Base-by-base conservation (phyloP, 228 moss, liverwort and hornwort species). In the Sphagnum fallax region DNA sequence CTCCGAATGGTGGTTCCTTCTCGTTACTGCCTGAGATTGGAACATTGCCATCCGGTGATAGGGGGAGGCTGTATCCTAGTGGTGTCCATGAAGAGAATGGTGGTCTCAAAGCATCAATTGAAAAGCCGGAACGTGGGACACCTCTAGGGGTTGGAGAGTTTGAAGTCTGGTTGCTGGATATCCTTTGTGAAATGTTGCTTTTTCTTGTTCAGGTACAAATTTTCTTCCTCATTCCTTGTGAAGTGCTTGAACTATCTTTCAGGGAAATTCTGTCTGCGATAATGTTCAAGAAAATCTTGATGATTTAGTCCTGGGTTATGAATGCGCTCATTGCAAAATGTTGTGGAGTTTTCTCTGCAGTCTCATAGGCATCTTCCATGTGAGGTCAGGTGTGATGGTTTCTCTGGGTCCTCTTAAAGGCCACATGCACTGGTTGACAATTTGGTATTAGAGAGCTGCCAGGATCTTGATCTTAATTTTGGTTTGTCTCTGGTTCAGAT, bases 151-250 rank as follows among this genome's bases (percentile, higher is more conserved):
- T 98, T 16, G 89, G 90, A 60, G 71, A 86, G 67, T 98, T 98
- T 75, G 98, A 98, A 80, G 76, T 91, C 52, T 98, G 98, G 98
- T 79, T 98, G 74, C 84, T 93, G 64, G 89, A 92, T 69, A 92
- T 98, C 57, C 71, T 98, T 47, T 90, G 94, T 80, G 98, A 94
- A 76, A 98, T 98, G 98, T 83, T 93, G 73, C 90, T 98, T 57
- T 87, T 84, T 66, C 90, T 98, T 72, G 91, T 91, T 68, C 98
- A 98, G 90, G 97, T 91, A 82, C 68, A 53, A 61, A 50, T 53
- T 51, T 18, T 16, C 32, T 50, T 10, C 13, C 16, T 67, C 49
- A 13, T 67, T 48, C 67, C 52, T 16, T 67, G 49, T 48, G 51
- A 10, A 16, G 14, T 16, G 51, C 62, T 16, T 32, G 32, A 32